Evolutionary conservation across 2,329 filamentous ascomycete genomes (phyloP).

Genomic region (Fusarium domesticum): DNA sequence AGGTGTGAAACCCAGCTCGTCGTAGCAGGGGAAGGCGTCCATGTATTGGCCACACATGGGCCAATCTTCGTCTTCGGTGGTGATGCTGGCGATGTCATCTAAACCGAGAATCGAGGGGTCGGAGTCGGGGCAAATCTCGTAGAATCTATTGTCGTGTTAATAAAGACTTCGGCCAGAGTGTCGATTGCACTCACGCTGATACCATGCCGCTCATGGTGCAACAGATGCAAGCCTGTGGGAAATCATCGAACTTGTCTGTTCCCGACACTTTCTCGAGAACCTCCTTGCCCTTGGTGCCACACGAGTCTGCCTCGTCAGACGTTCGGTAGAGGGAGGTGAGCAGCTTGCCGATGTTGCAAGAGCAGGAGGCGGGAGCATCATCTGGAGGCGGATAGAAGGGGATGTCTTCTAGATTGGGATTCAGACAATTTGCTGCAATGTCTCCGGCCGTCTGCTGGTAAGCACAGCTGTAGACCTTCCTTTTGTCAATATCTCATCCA

Average conservation of each 20-base stretch:
- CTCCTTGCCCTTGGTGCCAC: neutral
- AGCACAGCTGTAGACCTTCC: constrained; percentile 8
- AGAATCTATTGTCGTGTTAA: constrained; percentile 1
- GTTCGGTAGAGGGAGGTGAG: neutral
- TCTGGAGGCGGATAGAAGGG: constrained; percentile 5
- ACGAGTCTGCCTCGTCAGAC: neutral
- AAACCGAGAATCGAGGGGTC: neutral
- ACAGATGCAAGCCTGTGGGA: neutral
- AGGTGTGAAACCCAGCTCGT: neutral
- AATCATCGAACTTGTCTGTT: neutral
- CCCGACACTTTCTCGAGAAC: neutral
- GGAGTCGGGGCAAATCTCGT: constrained; percentile 3
- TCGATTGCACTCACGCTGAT: constrained; percentile 1
- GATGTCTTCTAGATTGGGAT: neutral
- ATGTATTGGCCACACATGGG: neutral
- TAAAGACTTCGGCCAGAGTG: neutral
- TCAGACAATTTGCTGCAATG: neutral
- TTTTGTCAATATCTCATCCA: neutral
- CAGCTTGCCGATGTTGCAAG: constrained; percentile 4
- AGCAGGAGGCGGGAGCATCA: constrained; percentile 3
- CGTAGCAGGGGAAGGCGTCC: neutral
- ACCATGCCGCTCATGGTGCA: neutral
- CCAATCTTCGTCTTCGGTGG: neutral
- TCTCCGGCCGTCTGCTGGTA: constrained; percentile 4
- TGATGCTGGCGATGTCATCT: neutral